Percentiles rank a stretch among this genome's conserved stretches.
Evolutionary conservation across 108 stramenopile genomes (phyloP).

Genomic region (Nitzschia sp.): DNA sequence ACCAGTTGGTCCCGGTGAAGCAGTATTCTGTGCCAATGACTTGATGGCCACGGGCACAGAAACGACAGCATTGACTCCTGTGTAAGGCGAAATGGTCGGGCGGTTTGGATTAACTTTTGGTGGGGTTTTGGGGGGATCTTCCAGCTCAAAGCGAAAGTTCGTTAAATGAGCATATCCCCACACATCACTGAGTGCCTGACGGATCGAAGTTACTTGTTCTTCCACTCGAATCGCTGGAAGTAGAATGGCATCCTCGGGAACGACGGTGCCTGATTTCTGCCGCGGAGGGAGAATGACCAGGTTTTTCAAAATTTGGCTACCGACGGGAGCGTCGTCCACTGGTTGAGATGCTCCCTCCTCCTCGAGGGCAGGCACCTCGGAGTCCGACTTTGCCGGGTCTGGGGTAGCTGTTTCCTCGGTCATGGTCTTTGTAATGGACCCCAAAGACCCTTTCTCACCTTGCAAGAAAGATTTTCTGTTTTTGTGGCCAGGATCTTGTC

Average conservation of each 20-base stretch:
- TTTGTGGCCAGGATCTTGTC: no score
- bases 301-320: slow-evolving; percentile 44
- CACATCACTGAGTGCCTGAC: slow-evolving; percentile 70
- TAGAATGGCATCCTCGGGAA: slow-evolving; percentile 31
- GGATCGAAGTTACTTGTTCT: slow-evolving; percentile 74
- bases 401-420: slow-evolving; percentile 1
- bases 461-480: no score
- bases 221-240: slow-evolving; percentile 82
- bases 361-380: slow-evolving; percentile 5
- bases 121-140: slow-evolving; percentile 7
- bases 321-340: background rate
- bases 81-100: slow-evolving; percentile 53
- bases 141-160: slow-evolving; percentile 73
- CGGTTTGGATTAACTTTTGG: slow-evolving; percentile 10
- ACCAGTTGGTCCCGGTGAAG: slow-evolving; percentile 11
- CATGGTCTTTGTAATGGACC: no score
- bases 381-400: background rate
- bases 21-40: slow-evolving; percentile 35
- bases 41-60: slow-evolving; percentile 51
- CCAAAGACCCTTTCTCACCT: no score
- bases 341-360: background rate
- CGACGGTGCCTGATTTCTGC: slow-evolving; percentile 37
- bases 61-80: slow-evolving; percentile 63
- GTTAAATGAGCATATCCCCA: slow-evolving; percentile 76
- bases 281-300: slow-evolving; percentile 72